Percentiles rank a stretch among this genome's conserved stretches.
Conservation (phyloP, 2,329 filamentous ascomycete genomes). For the Pezicula neosporulosa region DNA sequence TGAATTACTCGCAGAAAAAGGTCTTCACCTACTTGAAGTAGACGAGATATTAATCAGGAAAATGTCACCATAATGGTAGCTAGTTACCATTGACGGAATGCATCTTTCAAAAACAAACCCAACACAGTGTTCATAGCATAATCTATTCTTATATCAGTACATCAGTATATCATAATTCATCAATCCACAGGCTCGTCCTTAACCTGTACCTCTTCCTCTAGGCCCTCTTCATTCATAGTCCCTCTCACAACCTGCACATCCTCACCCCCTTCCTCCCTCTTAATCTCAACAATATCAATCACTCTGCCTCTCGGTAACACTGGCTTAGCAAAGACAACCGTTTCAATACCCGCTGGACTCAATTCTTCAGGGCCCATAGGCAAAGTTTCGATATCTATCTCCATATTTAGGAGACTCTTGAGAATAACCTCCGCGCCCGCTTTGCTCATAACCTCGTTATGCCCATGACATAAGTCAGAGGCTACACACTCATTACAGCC, state of each 20-base stretch:
- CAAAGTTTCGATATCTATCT: slow-evolving; percentile 79
- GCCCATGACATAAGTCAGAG: slow-evolving; percentile 77
- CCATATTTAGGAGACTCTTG: slow-evolving; percentile 67
- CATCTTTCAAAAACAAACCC: no score
- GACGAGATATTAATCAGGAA: no score
- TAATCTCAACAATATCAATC: slow-evolving; percentile 18
- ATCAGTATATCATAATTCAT: not conserved
- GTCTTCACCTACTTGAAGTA: no score
- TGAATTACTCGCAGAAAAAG: no score
- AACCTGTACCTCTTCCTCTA: slow-evolving; percentile 18
- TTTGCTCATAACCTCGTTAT: slow-evolving; percentile 92
- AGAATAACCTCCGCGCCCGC: slow-evolving; percentile 80
- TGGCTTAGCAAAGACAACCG: slow-evolving; percentile 69
- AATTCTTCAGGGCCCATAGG: slow-evolving; percentile 79
- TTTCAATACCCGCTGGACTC: slow-evolving; percentile 73
- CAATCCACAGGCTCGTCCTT: slow-evolving; percentile 26
- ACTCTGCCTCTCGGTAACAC: slow-evolving; percentile 37
- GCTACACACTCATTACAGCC: slow-evolving; percentile 92
- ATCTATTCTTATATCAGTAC: no score
- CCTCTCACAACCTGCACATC: slow-evolving; percentile 21
- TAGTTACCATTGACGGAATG: no score
- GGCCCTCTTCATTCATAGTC: slow-evolving; percentile 20
- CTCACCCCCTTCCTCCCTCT: slow-evolving; percentile 22
- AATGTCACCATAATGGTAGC: no score
- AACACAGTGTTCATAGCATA: no score